Evolutionary conservation across 257 asterid species (phyloP).

Genomic region (Solanum etuberosum): DNA sequence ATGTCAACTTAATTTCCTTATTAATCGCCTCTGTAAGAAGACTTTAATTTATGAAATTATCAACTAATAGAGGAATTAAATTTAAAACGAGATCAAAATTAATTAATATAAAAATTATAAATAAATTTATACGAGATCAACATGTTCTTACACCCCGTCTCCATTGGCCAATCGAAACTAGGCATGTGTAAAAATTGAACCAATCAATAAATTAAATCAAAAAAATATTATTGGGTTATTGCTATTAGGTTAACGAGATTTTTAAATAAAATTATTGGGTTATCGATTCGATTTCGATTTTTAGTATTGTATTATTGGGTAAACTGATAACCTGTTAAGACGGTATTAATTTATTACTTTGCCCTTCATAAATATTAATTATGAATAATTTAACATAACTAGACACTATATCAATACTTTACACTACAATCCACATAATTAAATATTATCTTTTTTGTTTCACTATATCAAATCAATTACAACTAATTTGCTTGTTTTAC

Average conservation of each 20-base stretch:
- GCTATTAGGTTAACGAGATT: neutral
- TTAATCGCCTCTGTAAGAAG: neutral
- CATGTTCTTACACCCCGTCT: neutral
- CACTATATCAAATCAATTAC: neutral
- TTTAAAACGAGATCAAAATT: neutral
- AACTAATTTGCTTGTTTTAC: too few relatives aligned
- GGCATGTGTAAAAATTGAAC: neutral
- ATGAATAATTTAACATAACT: too few relatives aligned
- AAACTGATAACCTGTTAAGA: too few relatives aligned
- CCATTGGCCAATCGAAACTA: neutral
- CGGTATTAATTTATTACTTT: neutral
- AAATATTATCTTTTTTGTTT: too few relatives aligned
- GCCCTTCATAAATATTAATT: neutral
- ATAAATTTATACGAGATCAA: neutral
- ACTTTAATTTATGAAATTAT: neutral
- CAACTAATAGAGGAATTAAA: neutral
- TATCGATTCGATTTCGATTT: neutral
- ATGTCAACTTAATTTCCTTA: neutral
- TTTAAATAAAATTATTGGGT: too few relatives aligned
- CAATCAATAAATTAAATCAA: too few relatives aligned
- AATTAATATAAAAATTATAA: neutral
- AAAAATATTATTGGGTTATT: neutral
- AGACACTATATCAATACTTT: neutral
- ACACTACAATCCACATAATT: neutral
- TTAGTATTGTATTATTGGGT: neutral